phyloP scores from a whole-genome alignment of 1,284 basidiomycete genomes.

The Sporisorium reilianum region DNA sequence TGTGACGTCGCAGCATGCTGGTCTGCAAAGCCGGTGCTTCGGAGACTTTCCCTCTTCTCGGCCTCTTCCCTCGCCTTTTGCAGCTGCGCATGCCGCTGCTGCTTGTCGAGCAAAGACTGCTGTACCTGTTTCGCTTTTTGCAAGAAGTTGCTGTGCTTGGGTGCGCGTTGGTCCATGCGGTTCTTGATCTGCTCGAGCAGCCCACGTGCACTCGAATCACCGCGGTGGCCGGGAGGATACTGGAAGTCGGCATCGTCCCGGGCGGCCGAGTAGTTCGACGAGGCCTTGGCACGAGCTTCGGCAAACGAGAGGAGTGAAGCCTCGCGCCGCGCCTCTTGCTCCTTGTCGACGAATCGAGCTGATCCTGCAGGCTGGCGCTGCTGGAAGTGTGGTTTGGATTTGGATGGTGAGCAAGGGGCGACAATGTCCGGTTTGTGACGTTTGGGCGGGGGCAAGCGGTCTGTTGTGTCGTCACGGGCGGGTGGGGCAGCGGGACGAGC shows the following conservation, averaged over 20 bases:
- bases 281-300: conserved; percentile 28
- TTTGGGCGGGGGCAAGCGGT: conserved; percentile 7
- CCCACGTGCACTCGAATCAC: conserved; percentile 19
- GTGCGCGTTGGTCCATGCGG: conserved; percentile 23
- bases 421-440: conserved; percentile 19
- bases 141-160: conserved; percentile 30
- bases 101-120: conserved; percentile 42
- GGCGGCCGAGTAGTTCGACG: conserved; percentile 5
- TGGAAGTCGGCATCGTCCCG: conserved; percentile 3
- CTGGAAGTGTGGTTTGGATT: conserved; percentile 6
- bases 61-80: conserved; percentile 24
- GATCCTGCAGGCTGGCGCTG: conserved; percentile 3
- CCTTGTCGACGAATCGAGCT: conserved; percentile 7
- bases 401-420: conserved; percentile 32
- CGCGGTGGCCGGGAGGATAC: conserved; percentile 27
- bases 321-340: conserved; percentile 22
- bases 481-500: not conserved
- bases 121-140: conserved; percentile 43
- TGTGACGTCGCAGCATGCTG: not conserved
- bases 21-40: conserved; percentile 30
- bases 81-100: conserved; percentile 15
- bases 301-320: conserved; percentile 32
- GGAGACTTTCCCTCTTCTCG: conserved; percentile 17
- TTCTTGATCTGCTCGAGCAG: conserved; percentile 40
- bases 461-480: not conserved